Evolutionary conservation across 495 filamentous ascomycete genomes (phyloP), one percentile per base, ranked within the genome.

Genomic region (Lasiosphaeriaceae sp.): DNA sequence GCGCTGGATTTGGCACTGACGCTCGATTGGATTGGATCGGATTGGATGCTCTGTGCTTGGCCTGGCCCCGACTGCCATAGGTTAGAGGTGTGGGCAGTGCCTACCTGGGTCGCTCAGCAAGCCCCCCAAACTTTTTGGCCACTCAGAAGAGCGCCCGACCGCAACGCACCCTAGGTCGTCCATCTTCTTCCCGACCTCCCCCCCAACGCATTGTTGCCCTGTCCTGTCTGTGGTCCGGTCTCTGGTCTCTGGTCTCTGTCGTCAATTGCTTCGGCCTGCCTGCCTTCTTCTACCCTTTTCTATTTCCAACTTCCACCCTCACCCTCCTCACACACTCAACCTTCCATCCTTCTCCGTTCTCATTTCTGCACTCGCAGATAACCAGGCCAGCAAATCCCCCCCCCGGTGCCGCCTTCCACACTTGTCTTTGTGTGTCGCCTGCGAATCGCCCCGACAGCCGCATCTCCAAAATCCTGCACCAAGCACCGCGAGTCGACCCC

Each of bases 111-210:
- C 35, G 55, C 50, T 61, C 64, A 67, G 62, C 62, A 63, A 57
- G 50, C 60, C 57, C 59, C 60, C 56, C 51, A 45, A 59, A 31
- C n/a, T 26, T 56, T 50, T 50, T 64, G 58, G 29, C 63, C 63
- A 66, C 66, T 66, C 66, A 68, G 43, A 68, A 24, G 21, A 19
- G 56, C 56, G 39, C 57, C 43, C 58, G 55, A 54, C 56, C 57
- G n/a, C 16, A 50, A 44, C 62, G 64, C 67, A 68, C 67, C 75
- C 74, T 67, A 72, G 70, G 34, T 73, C 74, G 74, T 71, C 71
- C 39, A 12, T 43, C 71, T 71, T 71, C 73, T 74, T 72, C 72
- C 71, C 68, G 68, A 61, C 65, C 65, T 71, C 66, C 68, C 69
- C 64, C 76, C 70, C 65, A 68, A 72, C 67, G 69, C 66, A 65